phyloP scores from a whole-genome alignment of 441 rosid genomes.

The Breynia disticha region DNA sequence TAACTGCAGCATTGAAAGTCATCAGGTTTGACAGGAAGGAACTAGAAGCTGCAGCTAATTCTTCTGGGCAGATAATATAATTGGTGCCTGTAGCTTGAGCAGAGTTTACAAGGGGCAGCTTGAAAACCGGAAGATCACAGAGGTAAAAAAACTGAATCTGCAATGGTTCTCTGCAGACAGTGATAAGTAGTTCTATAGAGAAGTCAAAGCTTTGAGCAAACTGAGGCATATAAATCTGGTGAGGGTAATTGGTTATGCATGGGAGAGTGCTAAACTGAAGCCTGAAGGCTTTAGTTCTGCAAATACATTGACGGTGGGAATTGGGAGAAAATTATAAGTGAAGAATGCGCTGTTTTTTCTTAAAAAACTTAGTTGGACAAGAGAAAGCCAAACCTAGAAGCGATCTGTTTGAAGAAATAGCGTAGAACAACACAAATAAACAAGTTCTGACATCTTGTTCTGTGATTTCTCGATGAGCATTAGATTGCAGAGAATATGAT shows the following conservation, averaged over 20 bases:
- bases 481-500: too few relatives aligned
- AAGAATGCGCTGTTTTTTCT: constrained; percentile 49
- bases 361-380: constrained; percentile 24
- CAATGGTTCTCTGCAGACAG: constrained; percentile 54
- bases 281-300: constrained; percentile 63
- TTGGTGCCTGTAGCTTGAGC: constrained; percentile 70
- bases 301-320: constrained; percentile 73
- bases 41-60: constrained; percentile 52
- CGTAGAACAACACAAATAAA: too few relatives aligned
- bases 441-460: too few relatives aligned
- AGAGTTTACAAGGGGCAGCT: constrained; percentile 69
- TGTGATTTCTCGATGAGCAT: too few relatives aligned
- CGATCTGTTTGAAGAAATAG: too few relatives aligned
- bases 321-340: constrained; percentile 51
- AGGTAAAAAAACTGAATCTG: constrained; percentile 65
- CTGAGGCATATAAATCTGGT: constrained; percentile 70
- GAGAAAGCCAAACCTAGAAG: too few relatives aligned
- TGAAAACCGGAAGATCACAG: constrained; percentile 48
- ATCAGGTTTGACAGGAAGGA: constrained; percentile 48
- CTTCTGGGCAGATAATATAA: constrained; percentile 44
- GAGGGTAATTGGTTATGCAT: constrained; percentile 70
- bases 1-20: constrained; percentile 34
- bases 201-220: constrained; percentile 55
- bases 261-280: constrained; percentile 74
- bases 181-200: constrained; percentile 65